Conservation (phyloP, 129 eudicot genomes). For the Kitagawia praeruptora region DNA sequence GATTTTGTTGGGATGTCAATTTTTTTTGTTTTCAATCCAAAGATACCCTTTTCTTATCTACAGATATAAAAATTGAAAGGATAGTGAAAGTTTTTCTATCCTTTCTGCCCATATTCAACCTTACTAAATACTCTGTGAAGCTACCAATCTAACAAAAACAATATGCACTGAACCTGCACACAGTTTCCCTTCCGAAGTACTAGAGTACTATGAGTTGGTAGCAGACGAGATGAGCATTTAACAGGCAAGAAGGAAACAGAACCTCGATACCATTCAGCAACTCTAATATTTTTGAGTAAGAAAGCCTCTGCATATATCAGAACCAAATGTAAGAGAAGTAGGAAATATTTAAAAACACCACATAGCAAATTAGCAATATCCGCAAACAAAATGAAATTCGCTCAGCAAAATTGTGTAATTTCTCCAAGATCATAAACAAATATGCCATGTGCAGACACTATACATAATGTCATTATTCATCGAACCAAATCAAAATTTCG, state of each 20-base stretch:
- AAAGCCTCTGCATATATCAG: constrained; percentile 29
- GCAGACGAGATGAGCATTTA: constrained; percentile 27
- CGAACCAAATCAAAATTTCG: neutral
- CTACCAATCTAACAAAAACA: neutral
- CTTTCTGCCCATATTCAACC: neutral
- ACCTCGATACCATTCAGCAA: constrained; percentile 27
- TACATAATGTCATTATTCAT: neutral
- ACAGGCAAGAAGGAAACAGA: constrained; percentile 22
- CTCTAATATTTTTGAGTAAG: constrained; percentile 25
- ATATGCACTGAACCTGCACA: constrained; percentile 33
- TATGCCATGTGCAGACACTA: neutral
- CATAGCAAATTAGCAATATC: neutral
- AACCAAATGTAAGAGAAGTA: neutral
- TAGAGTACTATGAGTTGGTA: constrained; percentile 23
- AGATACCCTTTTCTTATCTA: neutral
- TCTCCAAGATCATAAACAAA: neutral
- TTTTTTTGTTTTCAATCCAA: neutral
- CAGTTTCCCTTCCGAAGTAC: constrained; percentile 25
- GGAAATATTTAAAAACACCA: neutral
- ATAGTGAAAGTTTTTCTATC: neutral
- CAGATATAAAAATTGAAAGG: neutral
- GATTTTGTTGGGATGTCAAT: neutral
- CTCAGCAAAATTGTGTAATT: neutral
- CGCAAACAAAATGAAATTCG: neutral
- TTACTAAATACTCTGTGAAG: neutral